phyloP scores from a whole-genome alignment of 2,329 filamentous ascomycete species.

The Lachnellula hyalina region DNA sequence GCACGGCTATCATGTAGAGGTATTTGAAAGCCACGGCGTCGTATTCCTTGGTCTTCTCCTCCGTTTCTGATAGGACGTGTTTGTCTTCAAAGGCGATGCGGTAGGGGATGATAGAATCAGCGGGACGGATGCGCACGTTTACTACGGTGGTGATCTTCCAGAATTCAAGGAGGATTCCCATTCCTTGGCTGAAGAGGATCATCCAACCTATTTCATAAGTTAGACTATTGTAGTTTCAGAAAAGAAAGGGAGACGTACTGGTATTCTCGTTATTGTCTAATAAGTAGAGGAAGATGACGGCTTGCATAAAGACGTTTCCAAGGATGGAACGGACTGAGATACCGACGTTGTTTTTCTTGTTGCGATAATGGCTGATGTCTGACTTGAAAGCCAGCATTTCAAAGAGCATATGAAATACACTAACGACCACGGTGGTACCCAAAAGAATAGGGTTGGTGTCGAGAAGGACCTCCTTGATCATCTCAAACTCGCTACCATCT shows the following conservation, averaged over 20 bases:
- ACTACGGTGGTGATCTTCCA: constrained; percentile 98
- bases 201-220: constrained; percentile 63
- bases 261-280: constrained; percentile 97
- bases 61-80: constrained; percentile 88
- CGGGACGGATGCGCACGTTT: constrained; percentile 73
- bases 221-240: neutral
- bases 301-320: constrained; percentile 96
- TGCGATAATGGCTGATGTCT: constrained; percentile 95
- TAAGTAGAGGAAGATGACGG: constrained; percentile 91
- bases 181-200: constrained; percentile 84
- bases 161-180: constrained; percentile 60
- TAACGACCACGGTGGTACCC: constrained; percentile 76
- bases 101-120: constrained; percentile 71
- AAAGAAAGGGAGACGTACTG: constrained; percentile 33
- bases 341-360: constrained; percentile 99
- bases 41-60: constrained; percentile 98
- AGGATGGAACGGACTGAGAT: constrained; percentile 95
- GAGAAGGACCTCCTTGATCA: constrained; percentile 92
- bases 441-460: constrained; percentile 93
- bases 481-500: constrained; percentile 90
- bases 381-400: constrained; percentile 96
- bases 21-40: constrained; percentile 97
- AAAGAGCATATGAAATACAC: constrained; percentile 86
- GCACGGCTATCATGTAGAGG: constrained; percentile 87
- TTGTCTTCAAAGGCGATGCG: constrained; percentile 88